These are phyloP conservation scores for Termitomyces bulborhizus DNA, from an alignment of 768 basidiomycete species.

Conservation along the genomic window DNA sequence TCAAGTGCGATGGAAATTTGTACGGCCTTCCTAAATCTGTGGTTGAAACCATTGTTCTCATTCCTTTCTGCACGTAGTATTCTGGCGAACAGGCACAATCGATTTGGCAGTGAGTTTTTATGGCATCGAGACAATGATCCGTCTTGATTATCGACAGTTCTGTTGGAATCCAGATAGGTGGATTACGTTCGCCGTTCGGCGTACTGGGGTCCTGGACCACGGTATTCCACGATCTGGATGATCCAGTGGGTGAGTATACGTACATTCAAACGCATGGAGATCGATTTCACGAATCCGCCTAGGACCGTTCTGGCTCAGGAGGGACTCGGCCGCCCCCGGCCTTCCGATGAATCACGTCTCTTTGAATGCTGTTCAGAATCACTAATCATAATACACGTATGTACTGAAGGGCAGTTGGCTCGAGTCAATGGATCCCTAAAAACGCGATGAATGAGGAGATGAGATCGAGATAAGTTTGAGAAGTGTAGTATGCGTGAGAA, in stretches of 20 bases:
- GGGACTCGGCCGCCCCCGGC: conserved; percentile 1
- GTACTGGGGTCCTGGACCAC: conserved; percentile 49
- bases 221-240: conserved; percentile 35
- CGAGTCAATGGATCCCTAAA: background rate
- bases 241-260: conserved; percentile 34
- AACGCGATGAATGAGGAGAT: background rate
- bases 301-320: conserved; percentile 34
- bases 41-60: background rate
- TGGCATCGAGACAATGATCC: background rate
- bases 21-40: conserved; percentile 25
- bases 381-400: conserved; percentile 5
- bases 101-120: conserved; percentile 47
- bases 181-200: conserved; percentile 51
- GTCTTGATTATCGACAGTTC: conserved; percentile 30
- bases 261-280: background rate
- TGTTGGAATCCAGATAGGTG: conserved; percentile 59
- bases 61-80: conserved; percentile 20
- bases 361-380: conserved; percentile 4
- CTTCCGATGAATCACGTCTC: conserved; percentile 14
- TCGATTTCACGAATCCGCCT: background rate
- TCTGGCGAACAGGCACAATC: conserved; percentile 47
- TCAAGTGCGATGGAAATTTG: conserved; percentile 59
- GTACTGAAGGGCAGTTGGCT: background rate
- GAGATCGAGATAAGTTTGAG: background rate
- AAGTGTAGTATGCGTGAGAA: background rate